A percentile compares a stretch with the other conserved stretches of the same genome.
These are phyloP conservation scores for Linum trigynum DNA, from an alignment of 345 rosid genomes.

Conservation along the genomic window DNA sequence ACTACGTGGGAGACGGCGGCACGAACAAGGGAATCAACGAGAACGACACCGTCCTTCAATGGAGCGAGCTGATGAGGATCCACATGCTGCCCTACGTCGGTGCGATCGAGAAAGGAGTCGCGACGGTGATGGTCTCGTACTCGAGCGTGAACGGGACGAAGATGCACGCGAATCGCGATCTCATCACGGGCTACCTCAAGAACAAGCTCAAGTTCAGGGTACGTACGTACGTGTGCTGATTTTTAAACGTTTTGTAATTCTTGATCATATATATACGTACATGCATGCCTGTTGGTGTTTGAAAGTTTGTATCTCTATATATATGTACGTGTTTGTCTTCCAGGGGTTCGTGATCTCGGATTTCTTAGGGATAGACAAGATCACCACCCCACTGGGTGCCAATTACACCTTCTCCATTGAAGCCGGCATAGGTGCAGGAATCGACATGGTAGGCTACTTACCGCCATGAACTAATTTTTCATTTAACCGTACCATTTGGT, in stretches of 20 bases:
- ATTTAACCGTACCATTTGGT: too few relatives aligned
- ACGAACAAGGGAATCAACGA: background rate
- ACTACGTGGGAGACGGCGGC: background rate
- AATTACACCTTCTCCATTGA: background rate
- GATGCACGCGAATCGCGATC: constrained; percentile 7
- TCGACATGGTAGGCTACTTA: background rate
- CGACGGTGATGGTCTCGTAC: constrained; percentile 9
- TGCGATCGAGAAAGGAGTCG: background rate
- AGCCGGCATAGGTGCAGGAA: background rate
- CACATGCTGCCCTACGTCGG: background rate
- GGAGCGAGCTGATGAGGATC: background rate
- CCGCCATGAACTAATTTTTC: too few relatives aligned
- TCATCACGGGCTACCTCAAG: constrained; percentile 1
- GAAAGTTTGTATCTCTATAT: background rate
- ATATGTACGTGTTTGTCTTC: background rate
- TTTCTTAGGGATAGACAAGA: background rate
- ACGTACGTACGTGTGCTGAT: too few relatives aligned
- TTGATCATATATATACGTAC: background rate
- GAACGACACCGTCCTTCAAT: background rate
- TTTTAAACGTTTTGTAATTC: background rate
- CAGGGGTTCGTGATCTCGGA: constrained; percentile 1
- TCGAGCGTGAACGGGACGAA: constrained; percentile 4
- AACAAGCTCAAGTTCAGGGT: constrained; percentile 2
- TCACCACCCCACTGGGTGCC: background rate
- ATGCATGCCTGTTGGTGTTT: background rate